Conservation (phyloP, 2,329 filamentous ascomycete genomes). For the Lachnellula occidentalis region DNA sequence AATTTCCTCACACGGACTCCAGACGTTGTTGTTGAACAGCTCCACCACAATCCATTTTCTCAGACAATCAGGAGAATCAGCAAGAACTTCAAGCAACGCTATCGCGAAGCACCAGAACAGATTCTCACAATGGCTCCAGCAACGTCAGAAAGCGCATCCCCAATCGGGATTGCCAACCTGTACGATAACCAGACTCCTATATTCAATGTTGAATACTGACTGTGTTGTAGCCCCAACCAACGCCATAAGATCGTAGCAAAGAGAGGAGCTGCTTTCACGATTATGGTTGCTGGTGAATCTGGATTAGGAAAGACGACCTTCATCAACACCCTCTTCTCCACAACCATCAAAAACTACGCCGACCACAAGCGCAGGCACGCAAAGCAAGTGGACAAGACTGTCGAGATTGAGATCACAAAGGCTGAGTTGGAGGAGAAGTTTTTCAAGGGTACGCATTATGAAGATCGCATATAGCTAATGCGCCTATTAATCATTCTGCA, state of each 20-base stretch:
- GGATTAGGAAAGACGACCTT: conserved; percentile 99
- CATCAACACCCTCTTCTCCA: conserved; percentile 99
- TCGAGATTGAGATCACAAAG: conserved; percentile 99
- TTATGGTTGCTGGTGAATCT: conserved; percentile 99
- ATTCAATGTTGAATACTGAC: too few species aligned
- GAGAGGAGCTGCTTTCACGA: conserved; percentile 96
- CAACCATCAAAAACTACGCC: conserved; percentile 99
- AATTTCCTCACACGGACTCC: conserved; percentile 6
- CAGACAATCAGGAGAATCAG: neutral
- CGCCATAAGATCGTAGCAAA: conserved; percentile 70
- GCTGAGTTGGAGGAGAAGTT: conserved; percentile 99
- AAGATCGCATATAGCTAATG: neutral
- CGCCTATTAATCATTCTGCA: conserved; percentile 36
- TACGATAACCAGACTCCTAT: too few species aligned
- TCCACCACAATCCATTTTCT: neutral
- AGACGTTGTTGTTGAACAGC: neutral
- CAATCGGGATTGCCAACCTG: conserved; percentile 69
- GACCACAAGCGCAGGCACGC: conserved; percentile 98
- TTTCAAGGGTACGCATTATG: conserved; percentile 77
- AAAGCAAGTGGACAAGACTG: conserved; percentile 99
- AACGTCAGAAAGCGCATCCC: conserved; percentile 55
- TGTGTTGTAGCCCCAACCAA: conserved; percentile 50
- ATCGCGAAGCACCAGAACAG: neutral
- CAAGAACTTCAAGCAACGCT: neutral
- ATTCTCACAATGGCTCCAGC: conserved; percentile 47